A percentile compares a stretch with the other conserved stretches of the same genome.
Evolutionary conservation across 2,329 filamentous ascomycete genomes (phyloP).

Genomic region (Botrytis deweyae): DNA sequence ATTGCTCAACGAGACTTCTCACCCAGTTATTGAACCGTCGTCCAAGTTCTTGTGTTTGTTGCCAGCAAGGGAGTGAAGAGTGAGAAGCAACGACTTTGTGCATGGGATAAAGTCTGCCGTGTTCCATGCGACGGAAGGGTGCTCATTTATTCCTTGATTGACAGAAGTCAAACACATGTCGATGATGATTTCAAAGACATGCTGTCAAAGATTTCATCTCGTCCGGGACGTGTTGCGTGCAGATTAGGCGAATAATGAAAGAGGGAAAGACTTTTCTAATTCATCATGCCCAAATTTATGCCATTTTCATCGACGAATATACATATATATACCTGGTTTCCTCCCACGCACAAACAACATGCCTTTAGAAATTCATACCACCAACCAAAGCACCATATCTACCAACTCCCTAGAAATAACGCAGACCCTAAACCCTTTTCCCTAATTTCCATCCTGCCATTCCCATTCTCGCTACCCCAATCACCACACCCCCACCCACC

Average conservation of each 20-base stretch:
- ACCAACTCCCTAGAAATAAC: neutral
- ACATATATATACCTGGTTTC: neutral
- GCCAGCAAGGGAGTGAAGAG: neutral
- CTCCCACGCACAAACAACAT: neutral
- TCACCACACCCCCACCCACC: neutral
- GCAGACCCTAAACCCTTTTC: neutral
- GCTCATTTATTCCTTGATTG: neutral
- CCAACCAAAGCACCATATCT: neutral
- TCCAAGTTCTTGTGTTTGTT: neutral
- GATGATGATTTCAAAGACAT: neutral
- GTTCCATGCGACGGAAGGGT: neutral
- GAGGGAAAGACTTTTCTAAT: neutral
- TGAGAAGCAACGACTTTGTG: neutral
- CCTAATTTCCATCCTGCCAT: neutral
- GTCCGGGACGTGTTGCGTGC: neutral
- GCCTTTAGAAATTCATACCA: neutral
- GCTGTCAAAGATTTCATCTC: neutral
- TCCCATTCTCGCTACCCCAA: neutral
- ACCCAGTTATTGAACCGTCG: neutral
- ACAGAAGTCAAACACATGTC: neutral
- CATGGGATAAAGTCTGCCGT: neutral
- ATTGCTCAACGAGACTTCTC: neutral
- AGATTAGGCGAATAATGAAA: neutral
- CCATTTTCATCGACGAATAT: neutral
- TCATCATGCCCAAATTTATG: neutral